Percentiles rank a stretch among this genome's conserved stretches.
phyloP scores from a whole-genome alignment of 805 yeast genomes.

The Candida loeiensis region DNA sequence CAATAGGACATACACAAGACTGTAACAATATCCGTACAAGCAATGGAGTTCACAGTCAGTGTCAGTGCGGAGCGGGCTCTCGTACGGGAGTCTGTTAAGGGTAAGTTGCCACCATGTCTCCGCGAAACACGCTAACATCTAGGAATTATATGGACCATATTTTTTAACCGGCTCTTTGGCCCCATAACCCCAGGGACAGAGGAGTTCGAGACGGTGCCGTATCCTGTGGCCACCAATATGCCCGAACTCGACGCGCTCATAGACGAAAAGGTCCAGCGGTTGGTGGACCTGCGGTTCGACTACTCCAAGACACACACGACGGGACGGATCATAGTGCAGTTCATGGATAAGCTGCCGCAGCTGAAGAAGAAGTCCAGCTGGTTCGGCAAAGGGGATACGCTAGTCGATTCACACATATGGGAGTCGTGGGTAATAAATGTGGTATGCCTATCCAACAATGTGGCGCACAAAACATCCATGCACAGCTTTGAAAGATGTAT shows the following conservation, averaged over 20 bases:
- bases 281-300: slow-evolving; percentile 28
- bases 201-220: slow-evolving; percentile 58
- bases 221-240: slow-evolving; percentile 47
- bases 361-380: slow-evolving; percentile 48
- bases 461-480: slow-evolving; percentile 29
- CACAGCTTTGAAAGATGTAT: slow-evolving; percentile 40
- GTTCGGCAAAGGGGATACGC: slow-evolving; percentile 41
- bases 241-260: slow-evolving; percentile 49
- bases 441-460: slow-evolving; percentile 36
- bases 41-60: slow-evolving; percentile 47
- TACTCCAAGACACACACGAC: slow-evolving; percentile 17
- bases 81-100: slow-evolving; percentile 52
- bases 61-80: slow-evolving; percentile 51
- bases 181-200: slow-evolving; percentile 51
- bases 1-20: not conserved
- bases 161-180: slow-evolving; percentile 69
- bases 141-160: slow-evolving; percentile 63
- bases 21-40: not conserved
- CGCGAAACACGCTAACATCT: slow-evolving; percentile 5
- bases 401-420: slow-evolving; percentile 53
- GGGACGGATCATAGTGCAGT: slow-evolving; percentile 36
- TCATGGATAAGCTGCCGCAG: slow-evolving; percentile 36
- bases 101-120: slow-evolving; percentile 18
- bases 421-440: slow-evolving; percentile 66
- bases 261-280: slow-evolving; percentile 32